These are phyloP conservation scores for Huntiella savannae DNA, from an alignment of 2,329 filamentous ascomycete genomes.

Conservation along the genomic window DNA sequence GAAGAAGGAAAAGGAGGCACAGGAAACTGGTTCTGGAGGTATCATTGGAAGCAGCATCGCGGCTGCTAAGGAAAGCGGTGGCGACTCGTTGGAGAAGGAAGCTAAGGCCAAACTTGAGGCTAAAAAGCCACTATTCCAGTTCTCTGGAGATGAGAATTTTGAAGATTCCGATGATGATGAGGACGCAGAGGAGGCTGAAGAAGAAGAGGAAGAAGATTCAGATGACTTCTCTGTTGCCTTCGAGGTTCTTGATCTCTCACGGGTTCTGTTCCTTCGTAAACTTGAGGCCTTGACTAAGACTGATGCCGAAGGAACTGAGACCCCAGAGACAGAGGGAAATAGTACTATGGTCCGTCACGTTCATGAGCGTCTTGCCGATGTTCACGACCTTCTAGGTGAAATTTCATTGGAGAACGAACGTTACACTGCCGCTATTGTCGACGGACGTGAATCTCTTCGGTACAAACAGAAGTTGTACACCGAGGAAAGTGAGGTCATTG, in stretches of 20 bases:
- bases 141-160: slow-evolving; percentile 87
- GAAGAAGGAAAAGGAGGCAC: slow-evolving; percentile 17
- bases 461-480: slow-evolving; percentile 66
- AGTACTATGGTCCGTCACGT: slow-evolving; percentile 34
- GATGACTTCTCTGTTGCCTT: slow-evolving; percentile 66
- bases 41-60: slow-evolving; percentile 26
- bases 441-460: slow-evolving; percentile 57
- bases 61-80: slow-evolving; percentile 18
- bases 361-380: slow-evolving; percentile 78
- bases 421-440: slow-evolving; percentile 67
- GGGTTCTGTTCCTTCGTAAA: slow-evolving; percentile 41
- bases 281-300: slow-evolving; percentile 21
- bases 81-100: slow-evolving; percentile 13
- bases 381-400: slow-evolving; percentile 82
- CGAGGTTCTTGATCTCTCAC: slow-evolving; percentile 66
- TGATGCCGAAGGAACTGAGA: slow-evolving; percentile 14
- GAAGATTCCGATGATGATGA: slow-evolving; percentile 58
- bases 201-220: slow-evolving; percentile 37
- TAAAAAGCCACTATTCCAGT: slow-evolving; percentile 74
- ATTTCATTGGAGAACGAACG: slow-evolving; percentile 94
- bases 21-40: slow-evolving; percentile 20
- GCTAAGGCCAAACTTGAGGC: slow-evolving; percentile 18
- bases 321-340: slow-evolving; percentile 18
- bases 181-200: slow-evolving; percentile 22
- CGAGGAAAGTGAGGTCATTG: slow-evolving; percentile 64